Conservation (phyloP, 768 basidiomycete species). For the Lepiota venenata region DNA sequence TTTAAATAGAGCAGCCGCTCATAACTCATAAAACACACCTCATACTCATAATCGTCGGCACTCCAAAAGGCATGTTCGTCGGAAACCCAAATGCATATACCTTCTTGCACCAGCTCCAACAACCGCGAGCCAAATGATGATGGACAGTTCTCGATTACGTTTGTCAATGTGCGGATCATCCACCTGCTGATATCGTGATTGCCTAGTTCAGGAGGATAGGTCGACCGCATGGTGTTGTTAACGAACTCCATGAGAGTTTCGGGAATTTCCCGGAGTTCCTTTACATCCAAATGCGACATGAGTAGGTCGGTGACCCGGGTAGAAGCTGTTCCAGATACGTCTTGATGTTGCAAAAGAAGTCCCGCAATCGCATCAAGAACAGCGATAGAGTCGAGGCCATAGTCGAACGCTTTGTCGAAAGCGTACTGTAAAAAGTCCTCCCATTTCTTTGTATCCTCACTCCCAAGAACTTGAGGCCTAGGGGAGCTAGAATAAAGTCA, state of each 20-base stretch:
- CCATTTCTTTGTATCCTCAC: constrained; percentile 57
- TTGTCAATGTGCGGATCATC: constrained; percentile 55
- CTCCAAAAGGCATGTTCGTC: constrained; percentile 53
- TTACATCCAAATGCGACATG: constrained; percentile 48
- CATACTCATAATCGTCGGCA: constrained; percentile 52
- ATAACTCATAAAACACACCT: constrained; percentile 36
- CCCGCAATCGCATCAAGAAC: constrained; percentile 58
- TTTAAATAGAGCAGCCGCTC: neutral
- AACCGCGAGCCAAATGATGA: constrained; percentile 39
- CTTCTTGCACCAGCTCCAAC: constrained; percentile 49
- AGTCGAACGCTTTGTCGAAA: constrained; percentile 55
- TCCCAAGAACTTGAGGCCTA: constrained; percentile 8
- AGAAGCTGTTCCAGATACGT: constrained; percentile 27
- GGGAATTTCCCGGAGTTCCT: constrained; percentile 52
- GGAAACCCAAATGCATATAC: constrained; percentile 57
- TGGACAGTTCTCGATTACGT: constrained; percentile 55
- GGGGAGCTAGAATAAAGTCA: constrained; percentile 3
- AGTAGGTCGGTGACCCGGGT: constrained; percentile 61
- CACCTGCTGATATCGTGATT: constrained; percentile 55
- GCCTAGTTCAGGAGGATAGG: constrained; percentile 63
- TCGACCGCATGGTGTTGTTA: constrained; percentile 53
- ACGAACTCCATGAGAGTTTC: constrained; percentile 52
- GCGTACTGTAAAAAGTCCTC: constrained; percentile 50
- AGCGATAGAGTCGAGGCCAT: constrained; percentile 46
- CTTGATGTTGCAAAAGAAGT: constrained; percentile 37